Conservation (phyloP, 73 alveolate species). For the Breviolum minutum region DNA sequence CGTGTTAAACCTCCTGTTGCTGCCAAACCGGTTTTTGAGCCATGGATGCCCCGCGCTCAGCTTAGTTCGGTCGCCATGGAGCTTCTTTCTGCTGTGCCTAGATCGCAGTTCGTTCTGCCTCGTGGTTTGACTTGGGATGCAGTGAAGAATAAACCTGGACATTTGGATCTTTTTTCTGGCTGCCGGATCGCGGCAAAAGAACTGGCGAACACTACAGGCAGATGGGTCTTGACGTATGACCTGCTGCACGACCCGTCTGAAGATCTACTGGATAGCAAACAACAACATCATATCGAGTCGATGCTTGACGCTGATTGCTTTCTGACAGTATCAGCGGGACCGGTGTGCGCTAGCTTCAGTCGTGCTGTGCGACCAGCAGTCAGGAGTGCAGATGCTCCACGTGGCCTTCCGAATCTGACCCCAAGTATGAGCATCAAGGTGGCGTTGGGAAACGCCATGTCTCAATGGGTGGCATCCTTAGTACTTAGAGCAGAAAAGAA, state of each 20-base stretch:
- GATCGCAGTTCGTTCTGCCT: background rate
- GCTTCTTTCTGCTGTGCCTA: background rate
- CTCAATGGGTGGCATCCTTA: background rate
- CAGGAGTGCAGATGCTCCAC: background rate
- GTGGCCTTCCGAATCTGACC: background rate
- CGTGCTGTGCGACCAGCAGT: slow-evolving; percentile 29
- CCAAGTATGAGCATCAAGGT: background rate
- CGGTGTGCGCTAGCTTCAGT: background rate
- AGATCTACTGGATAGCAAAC: background rate
- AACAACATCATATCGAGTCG: background rate
- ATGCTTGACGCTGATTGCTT: background rate
- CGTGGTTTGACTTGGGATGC: background rate
- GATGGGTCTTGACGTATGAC: background rate
- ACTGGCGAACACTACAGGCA: background rate
- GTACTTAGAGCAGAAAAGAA: background rate
- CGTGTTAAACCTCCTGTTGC: too few relatives aligned
- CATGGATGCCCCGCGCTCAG: background rate
- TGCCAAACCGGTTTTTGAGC: too few relatives aligned
- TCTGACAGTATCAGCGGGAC: background rate
- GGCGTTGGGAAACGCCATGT: background rate
- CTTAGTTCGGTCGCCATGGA: background rate
- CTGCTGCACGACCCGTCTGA: background rate
- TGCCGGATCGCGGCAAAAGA: background rate
- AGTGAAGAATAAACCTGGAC: background rate
- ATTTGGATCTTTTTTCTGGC: background rate